Base-by-base conservation (phyloP, 306 rosid genomes). In the Ormosia emarginata region DNA sequence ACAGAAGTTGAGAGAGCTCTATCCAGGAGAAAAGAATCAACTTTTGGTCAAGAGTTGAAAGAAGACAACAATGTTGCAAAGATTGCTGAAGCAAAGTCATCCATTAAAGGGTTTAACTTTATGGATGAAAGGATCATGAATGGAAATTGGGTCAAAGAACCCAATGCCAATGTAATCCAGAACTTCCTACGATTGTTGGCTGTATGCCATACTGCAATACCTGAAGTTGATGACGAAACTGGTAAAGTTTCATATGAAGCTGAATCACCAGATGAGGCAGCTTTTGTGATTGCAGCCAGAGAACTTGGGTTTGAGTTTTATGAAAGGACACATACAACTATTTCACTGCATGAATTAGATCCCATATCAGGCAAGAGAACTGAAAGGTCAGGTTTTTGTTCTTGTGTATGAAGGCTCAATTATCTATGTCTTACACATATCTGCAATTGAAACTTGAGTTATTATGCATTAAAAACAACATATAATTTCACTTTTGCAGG, bases 191-290 rank as follows among this genome's bases (percentile, higher is more conserved):
- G 80, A 84, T 70, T 92, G 69, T 87, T 96, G 11, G 98, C 98
- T 5, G 69, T 93, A 63, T 96, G 99, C 81, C 99, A 96, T 65
- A 96, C 99, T 12, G 99, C 97, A 78, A 80, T 93, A 78, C 99
- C 99, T 17, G 99, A 96, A 78, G 81, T 88, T 49, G 98, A 96
- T 86, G 98, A 93, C 81, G 90, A 71, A 80, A 87, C 94, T 1
- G 97, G 97, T 78, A 85, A 59, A 11, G 86, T 90, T 67, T 86
- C 99, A 15, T 96, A 93, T 85, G 99, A 96, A 90, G 99, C 99
- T 65, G 98, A 96, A 88, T 96, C 99, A 18, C 99, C 99, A 0
- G 99, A 96, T 70, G 99, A 96, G 85, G 97, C 98, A 58, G 98
- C 99, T 83, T 96, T 96, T 74, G 95, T 96, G 75, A 90, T 96